phyloP scores from a whole-genome alignment of 495 filamentous ascomycete genomes.

The Penicillium taxi region DNA sequence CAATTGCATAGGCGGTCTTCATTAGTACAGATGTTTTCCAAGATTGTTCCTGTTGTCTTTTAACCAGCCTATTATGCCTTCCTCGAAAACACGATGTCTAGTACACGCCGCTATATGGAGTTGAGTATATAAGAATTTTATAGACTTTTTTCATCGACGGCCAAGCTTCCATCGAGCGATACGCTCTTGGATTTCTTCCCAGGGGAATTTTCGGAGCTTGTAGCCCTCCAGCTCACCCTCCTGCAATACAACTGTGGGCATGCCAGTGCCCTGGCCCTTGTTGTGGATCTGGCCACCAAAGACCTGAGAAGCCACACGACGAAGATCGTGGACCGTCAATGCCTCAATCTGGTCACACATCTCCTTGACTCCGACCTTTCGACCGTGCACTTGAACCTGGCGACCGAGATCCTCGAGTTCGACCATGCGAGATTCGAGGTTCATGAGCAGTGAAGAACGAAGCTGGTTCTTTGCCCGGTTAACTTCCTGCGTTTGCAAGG shows the following conservation, averaged over 20 bases:
- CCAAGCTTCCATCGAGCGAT: slow-evolving; percentile 82
- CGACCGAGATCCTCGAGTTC: slow-evolving; percentile 96
- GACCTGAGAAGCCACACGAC: slow-evolving; percentile 73
- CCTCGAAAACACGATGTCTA: no score
- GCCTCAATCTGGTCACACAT: slow-evolving; percentile 85
- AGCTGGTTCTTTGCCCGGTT: slow-evolving; percentile 98
- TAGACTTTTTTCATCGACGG: slow-evolving; percentile 40
- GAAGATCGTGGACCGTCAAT: slow-evolving; percentile 72
- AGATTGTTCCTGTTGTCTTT: no score
- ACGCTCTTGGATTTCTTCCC: slow-evolving; percentile 81
- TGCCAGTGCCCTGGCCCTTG: slow-evolving; percentile 68
- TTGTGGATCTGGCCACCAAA: slow-evolving; percentile 73
- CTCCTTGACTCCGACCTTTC: slow-evolving; percentile 82
- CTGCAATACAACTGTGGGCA: slow-evolving; percentile 92
- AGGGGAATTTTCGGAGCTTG: slow-evolving; percentile 50
- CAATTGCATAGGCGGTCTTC: no score
- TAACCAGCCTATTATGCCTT: no score
- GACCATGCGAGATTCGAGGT: slow-evolving; percentile 94
- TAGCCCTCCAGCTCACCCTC: slow-evolving; percentile 50
- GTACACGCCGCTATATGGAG: no score
- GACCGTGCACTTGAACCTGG: slow-evolving; percentile 91
- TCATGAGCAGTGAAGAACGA: slow-evolving; percentile 86
- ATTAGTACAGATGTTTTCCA: no score
- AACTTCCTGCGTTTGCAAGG: slow-evolving; percentile 72
- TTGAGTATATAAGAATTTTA: neutral